Evolutionary conservation across 1,139 yeast genomes (phyloP).

Genomic region (Zygoascus sp.): DNA sequence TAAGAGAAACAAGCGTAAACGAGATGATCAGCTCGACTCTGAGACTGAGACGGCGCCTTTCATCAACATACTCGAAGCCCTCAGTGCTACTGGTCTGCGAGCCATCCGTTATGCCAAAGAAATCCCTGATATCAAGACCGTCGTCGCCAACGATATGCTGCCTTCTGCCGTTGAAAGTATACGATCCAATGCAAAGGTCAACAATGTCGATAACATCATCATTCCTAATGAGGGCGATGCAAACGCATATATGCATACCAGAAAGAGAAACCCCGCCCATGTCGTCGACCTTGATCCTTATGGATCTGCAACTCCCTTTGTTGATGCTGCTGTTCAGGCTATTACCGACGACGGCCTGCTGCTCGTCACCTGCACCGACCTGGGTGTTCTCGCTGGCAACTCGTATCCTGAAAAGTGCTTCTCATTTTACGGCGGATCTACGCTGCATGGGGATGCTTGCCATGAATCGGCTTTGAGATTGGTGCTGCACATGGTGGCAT

Average conservation of each 20-base stretch:
- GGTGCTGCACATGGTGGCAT: conserved; percentile 69
- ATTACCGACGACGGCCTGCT: conserved; percentile 78
- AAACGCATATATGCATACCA: conserved; percentile 65
- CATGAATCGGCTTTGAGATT: conserved; percentile 92
- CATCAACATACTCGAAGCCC: conserved; percentile 75
- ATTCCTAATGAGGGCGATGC: conserved; percentile 81
- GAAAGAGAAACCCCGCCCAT: conserved; percentile 47
- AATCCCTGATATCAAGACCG: conserved; percentile 62
- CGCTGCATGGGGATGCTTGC: conserved; percentile 73
- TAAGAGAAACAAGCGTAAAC: conserved; percentile 21
- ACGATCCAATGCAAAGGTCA: conserved; percentile 62
- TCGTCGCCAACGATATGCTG: conserved; percentile 85
- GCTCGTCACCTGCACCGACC: conserved; percentile 91
- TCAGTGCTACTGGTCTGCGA: conserved; percentile 91
- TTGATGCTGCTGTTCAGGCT: conserved; percentile 83
- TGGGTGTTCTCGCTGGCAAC: conserved; percentile 91
- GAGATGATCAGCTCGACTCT: conserved; percentile 13
- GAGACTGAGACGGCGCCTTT: conserved; percentile 36
- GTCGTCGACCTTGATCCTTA: conserved; percentile 94
- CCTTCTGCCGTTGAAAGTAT: conserved; percentile 85
- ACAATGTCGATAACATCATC: conserved; percentile 52
- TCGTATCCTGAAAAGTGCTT: conserved; percentile 96
- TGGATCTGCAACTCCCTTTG: conserved; percentile 93
- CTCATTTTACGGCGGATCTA: conserved; percentile 91
- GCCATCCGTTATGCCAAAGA: conserved; percentile 93